A percentile compares a stretch with the other conserved stretches of the same genome.
phyloP scores from a whole-genome alignment of 148 eudicot genomes.

The Diospyros kaki region DNA sequence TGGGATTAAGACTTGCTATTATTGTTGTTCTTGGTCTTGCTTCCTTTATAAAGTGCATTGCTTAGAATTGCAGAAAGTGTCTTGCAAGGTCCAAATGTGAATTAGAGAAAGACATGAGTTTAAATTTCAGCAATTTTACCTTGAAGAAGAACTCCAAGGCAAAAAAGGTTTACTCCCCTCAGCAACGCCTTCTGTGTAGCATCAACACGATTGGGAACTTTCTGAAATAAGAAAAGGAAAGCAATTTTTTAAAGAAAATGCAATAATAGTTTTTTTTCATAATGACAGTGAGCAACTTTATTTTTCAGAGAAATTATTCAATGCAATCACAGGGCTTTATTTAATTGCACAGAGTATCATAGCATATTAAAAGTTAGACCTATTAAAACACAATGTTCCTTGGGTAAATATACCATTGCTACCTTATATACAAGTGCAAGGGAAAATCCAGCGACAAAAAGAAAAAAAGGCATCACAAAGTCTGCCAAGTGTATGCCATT shows the following conservation, averaged over 20 bases:
- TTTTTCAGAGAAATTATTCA: not conserved
- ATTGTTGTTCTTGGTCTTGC: too few species aligned
- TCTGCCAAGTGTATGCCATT: conserved; percentile 83
- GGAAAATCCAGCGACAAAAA: conserved; percentile 78
- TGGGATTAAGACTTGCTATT: too few species aligned
- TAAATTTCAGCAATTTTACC: conserved; percentile 33
- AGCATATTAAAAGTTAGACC: not conserved
- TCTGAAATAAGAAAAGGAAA: conserved; percentile 40
- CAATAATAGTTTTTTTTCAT: not conserved
- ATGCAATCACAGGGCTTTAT: not conserved
- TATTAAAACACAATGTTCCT: too few species aligned
- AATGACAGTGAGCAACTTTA: not conserved
- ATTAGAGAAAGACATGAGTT: not conserved
- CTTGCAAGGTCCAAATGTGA: not conserved
- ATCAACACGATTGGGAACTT: conserved; percentile 49
- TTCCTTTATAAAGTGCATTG: not conserved
- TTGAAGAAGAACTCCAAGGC: conserved; percentile 82
- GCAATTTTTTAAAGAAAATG: not conserved
- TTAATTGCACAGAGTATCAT: not conserved
- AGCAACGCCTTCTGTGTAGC: conserved; percentile 58
- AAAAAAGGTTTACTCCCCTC: conserved; percentile 55
- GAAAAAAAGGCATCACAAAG: conserved; percentile 89
- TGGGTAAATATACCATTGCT: conserved; percentile 29
- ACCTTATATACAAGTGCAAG: conserved; percentile 82
- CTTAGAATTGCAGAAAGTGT: not conserved